Base-by-base conservation (phyloP, 345 rosid species). In the Sisymbrium altissimum region DNA sequence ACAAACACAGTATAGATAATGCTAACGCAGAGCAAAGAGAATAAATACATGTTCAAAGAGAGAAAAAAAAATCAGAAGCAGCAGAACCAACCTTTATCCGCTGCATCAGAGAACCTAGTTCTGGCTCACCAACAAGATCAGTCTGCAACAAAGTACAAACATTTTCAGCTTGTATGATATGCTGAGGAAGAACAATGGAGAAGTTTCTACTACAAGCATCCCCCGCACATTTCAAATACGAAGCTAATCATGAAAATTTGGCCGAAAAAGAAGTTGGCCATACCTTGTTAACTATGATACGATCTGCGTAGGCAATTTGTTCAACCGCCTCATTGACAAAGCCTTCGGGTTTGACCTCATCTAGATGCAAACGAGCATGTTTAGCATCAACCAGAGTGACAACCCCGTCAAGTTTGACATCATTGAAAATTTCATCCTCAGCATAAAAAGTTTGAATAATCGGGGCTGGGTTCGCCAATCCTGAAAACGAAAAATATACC, bases 381-480 rank as follows among this genome's bases (percentile, higher is more conserved):
- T 94, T 94, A 53, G 98, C 95, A 85, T 94, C 98, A 65, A 94
- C 97, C 64, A 94, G 81, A 52, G 98, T 94, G 36, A 94, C 93
- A 68, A 91, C 97, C 54, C 96, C 97, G 45, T 91, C 98, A 77
- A 94, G 81, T 82, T 94, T 94, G 18, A 94, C 98, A 78, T 87
- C 91, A 75, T 83, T 81, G 77, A 86, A 94, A 73, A 94, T 61
- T 13, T 69, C 73, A 77, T 95, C 97, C 82, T 91, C 99, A 0
- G 97, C 87, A 83, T 95, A 95, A 81, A 95, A 95, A 0, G 97
- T 95, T 79, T 92, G 97, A 81, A 95, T 95, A 71, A 95, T 87
- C 44, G 97, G 99, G n/a, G 99, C 92, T 13, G 93, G 99, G 76
- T 88, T 95, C 27, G 97, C 99, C 88, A 95, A 82, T 73, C 99